Evolutionary conservation across 257 asterid genomes (phyloP).

Genomic region (Gentiana macrophylla): DNA sequence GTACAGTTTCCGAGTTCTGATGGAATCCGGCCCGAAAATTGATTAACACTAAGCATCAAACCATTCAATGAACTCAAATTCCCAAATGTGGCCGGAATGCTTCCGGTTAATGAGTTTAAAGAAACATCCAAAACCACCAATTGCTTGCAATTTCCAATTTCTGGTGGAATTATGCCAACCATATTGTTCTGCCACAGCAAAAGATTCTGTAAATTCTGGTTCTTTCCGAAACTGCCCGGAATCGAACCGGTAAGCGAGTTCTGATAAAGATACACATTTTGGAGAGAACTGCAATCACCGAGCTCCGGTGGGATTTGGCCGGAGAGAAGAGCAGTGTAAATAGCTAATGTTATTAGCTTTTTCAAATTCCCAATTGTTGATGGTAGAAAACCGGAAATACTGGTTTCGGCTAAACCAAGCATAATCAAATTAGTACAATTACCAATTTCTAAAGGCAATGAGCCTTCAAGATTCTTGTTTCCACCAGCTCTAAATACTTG

Average conservation of each 20-base stretch:
- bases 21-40: constrained; percentile 59
- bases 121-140: constrained; percentile 47
- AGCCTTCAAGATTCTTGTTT: constrained; percentile 58
- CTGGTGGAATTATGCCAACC: constrained; percentile 49
- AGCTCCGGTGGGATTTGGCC: constrained; percentile 73
- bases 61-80: constrained; percentile 35
- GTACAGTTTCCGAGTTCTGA: constrained; percentile 45
- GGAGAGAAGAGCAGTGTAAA: constrained; percentile 59
- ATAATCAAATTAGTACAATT: constrained; percentile 41
- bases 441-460: constrained; percentile 57
- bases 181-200: constrained; percentile 61
- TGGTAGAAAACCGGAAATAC: constrained; percentile 66
- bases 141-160: constrained; percentile 44
- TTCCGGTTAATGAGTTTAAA: constrained; percentile 52
- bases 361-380: constrained; percentile 45
- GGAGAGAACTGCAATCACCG: constrained; percentile 41
- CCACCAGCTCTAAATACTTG: constrained; percentile 65
- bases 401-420: constrained; percentile 66
- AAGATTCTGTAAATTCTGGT: constrained; percentile 35
- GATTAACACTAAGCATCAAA: constrained; percentile 60
- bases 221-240: constrained; percentile 44
- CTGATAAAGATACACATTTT: constrained; percentile 46
- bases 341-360: constrained; percentile 46
- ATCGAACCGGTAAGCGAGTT: constrained; percentile 62
- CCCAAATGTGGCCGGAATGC: constrained; percentile 53